These are phyloP conservation scores for Penicillium fuscoglaucum DNA, from an alignment of 2,329 filamentous ascomycete genomes.

Conservation along the genomic window DNA sequence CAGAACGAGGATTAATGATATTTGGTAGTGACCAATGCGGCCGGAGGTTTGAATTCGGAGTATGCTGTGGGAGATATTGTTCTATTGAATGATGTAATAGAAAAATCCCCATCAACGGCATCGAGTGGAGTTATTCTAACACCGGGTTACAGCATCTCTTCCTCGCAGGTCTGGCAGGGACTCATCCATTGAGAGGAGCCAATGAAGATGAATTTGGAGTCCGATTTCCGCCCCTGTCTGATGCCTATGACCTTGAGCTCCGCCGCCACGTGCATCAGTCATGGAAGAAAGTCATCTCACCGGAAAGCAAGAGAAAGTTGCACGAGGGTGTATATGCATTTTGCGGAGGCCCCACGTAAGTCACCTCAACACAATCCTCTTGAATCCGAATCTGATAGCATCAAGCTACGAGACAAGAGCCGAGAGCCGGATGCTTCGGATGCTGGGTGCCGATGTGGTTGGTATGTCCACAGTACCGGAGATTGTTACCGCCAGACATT, in stretches of 20 bases:
- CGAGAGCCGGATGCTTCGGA: constrained; percentile 62
- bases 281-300: constrained; percentile 53
- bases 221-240: constrained; percentile 64
- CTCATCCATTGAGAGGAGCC: constrained; percentile 62
- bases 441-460: constrained; percentile 66
- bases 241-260: constrained; percentile 65
- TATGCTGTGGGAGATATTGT: constrained; percentile 67
- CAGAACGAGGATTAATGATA: constrained; percentile 6
- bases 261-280: constrained; percentile 58
- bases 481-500: constrained; percentile 65
- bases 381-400: constrained; percentile 15
- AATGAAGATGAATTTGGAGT: constrained; percentile 63
- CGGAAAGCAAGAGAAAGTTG: constrained; percentile 52
- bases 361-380: constrained; percentile 8
- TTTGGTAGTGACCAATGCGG: constrained; percentile 62
- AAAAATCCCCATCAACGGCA: background rate
- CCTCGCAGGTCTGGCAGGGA: constrained; percentile 60
- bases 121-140: constrained; percentile 15
- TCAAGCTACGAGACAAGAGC: constrained; percentile 63
- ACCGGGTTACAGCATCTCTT: constrained; percentile 57
- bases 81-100: constrained; percentile 61
- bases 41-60: constrained; percentile 63
- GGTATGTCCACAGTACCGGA: constrained; percentile 71
- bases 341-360: constrained; percentile 61
- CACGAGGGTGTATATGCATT: constrained; percentile 68